These are phyloP conservation scores for Teratosphaeria destructans DNA, from an alignment of 2,329 filamentous ascomycete genomes.

Conservation along the genomic window DNA sequence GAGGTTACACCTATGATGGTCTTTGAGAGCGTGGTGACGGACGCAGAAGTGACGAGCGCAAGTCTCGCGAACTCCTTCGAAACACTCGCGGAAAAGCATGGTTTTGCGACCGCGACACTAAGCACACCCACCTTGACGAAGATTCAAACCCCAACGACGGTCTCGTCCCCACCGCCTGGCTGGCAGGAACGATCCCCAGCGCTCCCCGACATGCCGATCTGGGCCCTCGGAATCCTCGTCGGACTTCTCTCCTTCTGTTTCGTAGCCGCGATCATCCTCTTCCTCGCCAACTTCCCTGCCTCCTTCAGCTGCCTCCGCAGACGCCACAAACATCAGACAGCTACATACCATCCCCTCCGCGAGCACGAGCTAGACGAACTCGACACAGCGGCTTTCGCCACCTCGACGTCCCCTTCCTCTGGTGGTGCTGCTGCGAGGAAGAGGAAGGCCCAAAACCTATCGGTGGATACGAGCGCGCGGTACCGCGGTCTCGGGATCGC, in stretches of 20 bases:
- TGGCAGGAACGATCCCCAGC: background rate
- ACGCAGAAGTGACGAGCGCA: background rate
- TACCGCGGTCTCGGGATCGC: constrained; percentile 11
- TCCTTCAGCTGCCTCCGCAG: background rate
- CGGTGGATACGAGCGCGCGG: constrained; percentile 8
- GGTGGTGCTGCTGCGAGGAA: background rate
- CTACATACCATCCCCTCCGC: background rate
- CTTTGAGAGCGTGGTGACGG: background rate
- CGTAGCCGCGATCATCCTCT: constrained; percentile 10
- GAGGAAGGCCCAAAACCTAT: constrained; percentile 1
- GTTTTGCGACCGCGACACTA: background rate
- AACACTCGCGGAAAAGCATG: background rate
- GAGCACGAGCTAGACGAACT: background rate
- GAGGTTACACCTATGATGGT: background rate
- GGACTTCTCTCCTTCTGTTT: constrained; percentile 10
- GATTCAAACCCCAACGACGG: background rate
- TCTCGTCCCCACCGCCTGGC: background rate
- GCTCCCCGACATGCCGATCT: constrained; percentile 6
- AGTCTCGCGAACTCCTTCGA: background rate
- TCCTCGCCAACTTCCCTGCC: constrained; percentile 14
- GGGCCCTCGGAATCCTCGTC: constrained; percentile 4
- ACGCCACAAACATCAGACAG: background rate
- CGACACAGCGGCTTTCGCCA: background rate
- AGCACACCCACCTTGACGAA: background rate
- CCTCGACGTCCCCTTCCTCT: background rate